Base-by-base conservation (phyloP, 306 rosid genomes). In the Nissolia schottii region DNA sequence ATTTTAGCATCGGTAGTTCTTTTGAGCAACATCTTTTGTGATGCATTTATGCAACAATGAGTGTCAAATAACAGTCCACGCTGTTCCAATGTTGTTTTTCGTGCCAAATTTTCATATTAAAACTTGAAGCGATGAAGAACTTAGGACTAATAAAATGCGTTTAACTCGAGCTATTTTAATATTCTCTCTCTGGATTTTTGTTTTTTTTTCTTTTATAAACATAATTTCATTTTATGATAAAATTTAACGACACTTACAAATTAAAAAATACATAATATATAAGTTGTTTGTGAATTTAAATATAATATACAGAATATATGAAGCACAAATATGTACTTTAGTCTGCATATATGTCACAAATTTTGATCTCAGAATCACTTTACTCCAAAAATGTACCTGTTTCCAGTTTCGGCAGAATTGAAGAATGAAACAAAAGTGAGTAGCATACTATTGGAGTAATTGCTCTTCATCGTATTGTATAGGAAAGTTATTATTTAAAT, bases 61-160 rank as follows among this genome's bases (percentile, higher is more conserved):
- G 67, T 51, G 65, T 64, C 49, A 23, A 64, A 75, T 40, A 43
- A 75, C 38, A 27, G 73, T 49, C 23, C 54, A 10, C 22, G 1
- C 34, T 20, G 58, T 22, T 31, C 43, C 14, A 0, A 1, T 41
- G 28, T 18, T 38, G 15, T 25, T 51, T 74, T 50, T 51, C 41
- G 59, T 74, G 64, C 23, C 7, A 35, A 51, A 24, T 38, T 32
- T 20, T 62, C 12, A 63, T 38, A 14, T 23, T 28, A 5, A 24
- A 15, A 7, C 38, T n/a, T 58, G 37, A 58, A 28, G 41, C 31
- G 64, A 29, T 15, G 16, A 28, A n/a, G 41, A 58, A n/a, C 24
- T 58, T n/a, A 10, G 18, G 60, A 54, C 25, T 54, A 24, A 34
- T 55, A 55, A 54, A 25, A 14, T 5, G 62, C 5, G 37, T 25